phyloP scores from a whole-genome alignment of 2,329 filamentous ascomycete genomes.

The Neopestalotiopsis clavispora region DNA sequence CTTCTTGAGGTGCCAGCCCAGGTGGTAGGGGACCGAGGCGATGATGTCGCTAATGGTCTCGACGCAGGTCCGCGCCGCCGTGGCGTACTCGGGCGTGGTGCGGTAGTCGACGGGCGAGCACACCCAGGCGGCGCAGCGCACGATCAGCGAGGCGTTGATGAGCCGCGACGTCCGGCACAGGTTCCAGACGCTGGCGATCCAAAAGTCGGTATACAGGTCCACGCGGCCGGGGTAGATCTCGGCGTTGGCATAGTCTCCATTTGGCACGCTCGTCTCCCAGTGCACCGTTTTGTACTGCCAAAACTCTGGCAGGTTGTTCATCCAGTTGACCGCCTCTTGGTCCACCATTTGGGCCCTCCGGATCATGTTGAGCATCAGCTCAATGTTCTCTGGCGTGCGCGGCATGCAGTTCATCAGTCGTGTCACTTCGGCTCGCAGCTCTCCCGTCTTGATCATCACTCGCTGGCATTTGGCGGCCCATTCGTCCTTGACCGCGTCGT shows the following conservation, averaged over 20 bases:
- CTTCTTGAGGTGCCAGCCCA: conserved; percentile 61
- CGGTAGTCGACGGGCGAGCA: conserved; percentile 65
- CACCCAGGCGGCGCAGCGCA: conserved; percentile 66
- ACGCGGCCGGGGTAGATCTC: conserved; percentile 66
- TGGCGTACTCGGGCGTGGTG: conserved; percentile 66
- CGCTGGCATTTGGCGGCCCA: conserved; percentile 53
- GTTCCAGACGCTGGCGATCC: conserved; percentile 64
- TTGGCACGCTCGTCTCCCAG: conserved; percentile 60
- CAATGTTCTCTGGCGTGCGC: conserved; percentile 54
- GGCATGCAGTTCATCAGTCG: conserved; percentile 50
- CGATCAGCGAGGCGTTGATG: conserved; percentile 58
- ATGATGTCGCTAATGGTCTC: conserved; percentile 64
- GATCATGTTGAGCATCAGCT: conserved; percentile 56
- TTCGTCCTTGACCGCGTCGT: conserved; percentile 54
- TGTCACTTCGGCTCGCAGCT: conserved; percentile 60
- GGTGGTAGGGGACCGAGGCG: conserved; percentile 64
- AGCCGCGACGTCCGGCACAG: conserved; percentile 58
- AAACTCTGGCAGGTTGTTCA: conserved; percentile 50
- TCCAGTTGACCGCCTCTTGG: conserved; percentile 57
- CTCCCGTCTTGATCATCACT: conserved; percentile 58
- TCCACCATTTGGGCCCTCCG: conserved; percentile 57
- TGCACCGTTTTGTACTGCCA: conserved; percentile 59
- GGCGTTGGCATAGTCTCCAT: conserved; percentile 55
- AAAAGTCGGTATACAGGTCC: conserved; percentile 64
- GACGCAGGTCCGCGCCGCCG: conserved; percentile 53